phyloP scores from a whole-genome alignment of 495 filamentous ascomycete species.

The Penicillium silybi region DNA sequence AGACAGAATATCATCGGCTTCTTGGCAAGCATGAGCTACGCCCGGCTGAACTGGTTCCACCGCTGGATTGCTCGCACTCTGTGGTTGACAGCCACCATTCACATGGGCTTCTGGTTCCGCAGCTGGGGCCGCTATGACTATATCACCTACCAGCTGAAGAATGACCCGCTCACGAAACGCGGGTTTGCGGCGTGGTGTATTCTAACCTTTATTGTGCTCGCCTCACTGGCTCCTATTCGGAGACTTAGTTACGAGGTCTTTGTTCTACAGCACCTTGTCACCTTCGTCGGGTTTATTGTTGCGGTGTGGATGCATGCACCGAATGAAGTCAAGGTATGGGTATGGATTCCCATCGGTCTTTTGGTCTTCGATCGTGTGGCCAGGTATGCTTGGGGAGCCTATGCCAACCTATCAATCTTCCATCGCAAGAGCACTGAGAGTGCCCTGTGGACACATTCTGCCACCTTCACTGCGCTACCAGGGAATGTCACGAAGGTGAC shows the following conservation, averaged over 20 bases:
- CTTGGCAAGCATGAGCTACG: slow-evolving; percentile 65
- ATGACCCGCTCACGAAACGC: slow-evolving; percentile 60
- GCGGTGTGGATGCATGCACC: slow-evolving; percentile 64
- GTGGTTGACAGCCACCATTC: slow-evolving; percentile 69
- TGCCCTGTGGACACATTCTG: slow-evolving; percentile 40
- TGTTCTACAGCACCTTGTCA: slow-evolving; percentile 71
- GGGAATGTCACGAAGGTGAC: slow-evolving; percentile 64
- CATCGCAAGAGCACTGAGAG: slow-evolving; percentile 30
- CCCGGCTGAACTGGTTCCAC: slow-evolving; percentile 81
- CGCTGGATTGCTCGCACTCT: slow-evolving; percentile 74
- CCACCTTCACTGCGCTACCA: slow-evolving; percentile 58
- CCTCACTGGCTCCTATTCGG: slow-evolving; percentile 65
- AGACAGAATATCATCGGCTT: slow-evolving; percentile 71
- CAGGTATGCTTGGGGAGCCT: slow-evolving; percentile 50
- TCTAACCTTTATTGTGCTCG: slow-evolving; percentile 66
- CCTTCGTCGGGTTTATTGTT: slow-evolving; percentile 63
- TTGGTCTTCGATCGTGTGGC: slow-evolving; percentile 66
- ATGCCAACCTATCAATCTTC: slow-evolving; percentile 63
- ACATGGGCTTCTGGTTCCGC: slow-evolving; percentile 67
- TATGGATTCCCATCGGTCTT: slow-evolving; percentile 72
- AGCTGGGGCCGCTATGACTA: slow-evolving; percentile 65
- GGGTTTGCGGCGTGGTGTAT: slow-evolving; percentile 74
- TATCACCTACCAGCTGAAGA: slow-evolving; percentile 55
- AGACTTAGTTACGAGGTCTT: slow-evolving; percentile 74
- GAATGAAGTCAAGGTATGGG: slow-evolving; percentile 42